These are phyloP conservation scores for Ormosia semicastrata DNA, from an alignment of 306 rosid genomes.

Conservation along the genomic window DNA sequence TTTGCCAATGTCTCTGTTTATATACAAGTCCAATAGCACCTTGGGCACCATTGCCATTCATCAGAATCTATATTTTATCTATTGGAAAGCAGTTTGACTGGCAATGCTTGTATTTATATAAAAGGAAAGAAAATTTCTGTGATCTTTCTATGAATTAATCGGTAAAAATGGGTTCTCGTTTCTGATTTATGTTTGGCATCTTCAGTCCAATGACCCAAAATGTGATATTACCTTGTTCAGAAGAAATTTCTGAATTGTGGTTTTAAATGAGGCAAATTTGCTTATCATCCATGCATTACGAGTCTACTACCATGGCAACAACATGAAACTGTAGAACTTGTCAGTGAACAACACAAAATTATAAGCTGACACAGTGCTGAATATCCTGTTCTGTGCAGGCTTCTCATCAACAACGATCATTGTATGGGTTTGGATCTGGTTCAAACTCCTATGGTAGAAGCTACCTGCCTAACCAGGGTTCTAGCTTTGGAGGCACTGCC, in stretches of 20 bases:
- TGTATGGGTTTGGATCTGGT: constrained; percentile 77
- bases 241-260: background rate
- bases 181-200: background rate
- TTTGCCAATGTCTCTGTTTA: background rate
- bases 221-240: background rate
- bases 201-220: background rate
- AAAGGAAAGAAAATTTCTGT: background rate
- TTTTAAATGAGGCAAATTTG: background rate
- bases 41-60: background rate
- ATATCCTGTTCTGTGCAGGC: constrained; percentile 50
- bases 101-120: background rate
- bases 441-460: constrained; percentile 65
- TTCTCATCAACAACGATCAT: constrained; percentile 67
- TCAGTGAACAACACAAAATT: background rate
- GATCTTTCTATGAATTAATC: background rate
- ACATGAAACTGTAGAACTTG: constrained; percentile 14
- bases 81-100: constrained; percentile 10
- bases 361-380: constrained; percentile 23
- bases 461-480: constrained; percentile 59
- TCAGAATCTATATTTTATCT: constrained; percentile 4
- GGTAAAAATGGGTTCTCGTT: constrained; percentile 11
- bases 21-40: background rate
- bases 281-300: background rate
- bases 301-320: background rate
- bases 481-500: constrained; percentile 53